Percentiles rank a stretch among this genome's conserved stretches.
These are phyloP conservation scores for Diplodia intermedia DNA, from an alignment of 2,329 filamentous ascomycete species.

Conservation along the genomic window DNA sequence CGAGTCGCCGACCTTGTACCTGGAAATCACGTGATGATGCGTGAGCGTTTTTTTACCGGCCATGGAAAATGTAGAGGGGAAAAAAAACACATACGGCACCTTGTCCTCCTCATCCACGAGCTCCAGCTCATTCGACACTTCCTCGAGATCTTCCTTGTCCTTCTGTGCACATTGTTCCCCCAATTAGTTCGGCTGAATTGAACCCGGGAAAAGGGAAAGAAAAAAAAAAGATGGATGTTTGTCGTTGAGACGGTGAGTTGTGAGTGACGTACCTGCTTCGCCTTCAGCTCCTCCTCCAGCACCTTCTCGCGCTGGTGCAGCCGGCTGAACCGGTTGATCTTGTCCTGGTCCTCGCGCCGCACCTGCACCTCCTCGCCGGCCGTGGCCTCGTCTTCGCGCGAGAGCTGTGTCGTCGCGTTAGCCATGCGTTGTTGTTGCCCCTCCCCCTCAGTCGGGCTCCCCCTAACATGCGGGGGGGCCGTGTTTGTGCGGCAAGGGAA, in stretches of 20 bases:
- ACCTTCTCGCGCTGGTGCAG: slow-evolving; percentile 84
- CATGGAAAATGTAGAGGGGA: not conserved
- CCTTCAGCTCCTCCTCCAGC: slow-evolving; percentile 79
- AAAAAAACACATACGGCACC: slow-evolving; percentile 71
- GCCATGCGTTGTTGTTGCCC: not conserved
- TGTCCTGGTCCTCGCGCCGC: slow-evolving; percentile 95
- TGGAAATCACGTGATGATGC: slow-evolving; percentile 48
- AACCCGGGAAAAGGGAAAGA: too few species aligned
- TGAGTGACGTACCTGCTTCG: slow-evolving; percentile 69
- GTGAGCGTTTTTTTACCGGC: not conserved
- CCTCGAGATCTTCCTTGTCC: slow-evolving; percentile 97
- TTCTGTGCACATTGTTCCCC: slow-evolving; percentile 65
- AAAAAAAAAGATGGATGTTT: too few species aligned
- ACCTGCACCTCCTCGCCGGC: slow-evolving; percentile 87
- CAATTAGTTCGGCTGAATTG: not conserved
- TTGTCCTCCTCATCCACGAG: slow-evolving; percentile 93
- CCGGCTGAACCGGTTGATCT: slow-evolving; percentile 97
- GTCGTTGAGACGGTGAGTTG: not conserved
- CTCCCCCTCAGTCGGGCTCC: not conserved
- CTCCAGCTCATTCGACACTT: slow-evolving; percentile 88
- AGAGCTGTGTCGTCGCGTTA: slow-evolving; percentile 67
- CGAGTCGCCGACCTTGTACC: slow-evolving; percentile 95
- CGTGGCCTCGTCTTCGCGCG: slow-evolving; percentile 86
- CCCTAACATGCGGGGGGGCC: not conserved
- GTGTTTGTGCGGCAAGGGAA: not conserved